These are phyloP conservation scores for Rhizopus stolonifer DNA, from an alignment of 371 early-diverging fungal species.

Conservation along the genomic window DNA sequence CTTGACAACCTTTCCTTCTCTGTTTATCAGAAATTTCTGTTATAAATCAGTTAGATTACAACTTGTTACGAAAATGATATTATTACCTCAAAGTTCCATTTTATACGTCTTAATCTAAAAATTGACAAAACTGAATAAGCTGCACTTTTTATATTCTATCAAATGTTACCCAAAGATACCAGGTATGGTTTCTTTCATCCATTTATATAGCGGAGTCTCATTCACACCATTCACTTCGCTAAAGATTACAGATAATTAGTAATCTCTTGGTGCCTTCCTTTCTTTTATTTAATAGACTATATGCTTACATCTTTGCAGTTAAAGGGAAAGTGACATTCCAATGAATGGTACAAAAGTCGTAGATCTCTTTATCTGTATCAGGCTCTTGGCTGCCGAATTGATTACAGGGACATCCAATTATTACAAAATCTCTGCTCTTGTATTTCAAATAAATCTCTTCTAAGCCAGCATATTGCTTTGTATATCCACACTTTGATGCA, in stretches of 20 bases:
- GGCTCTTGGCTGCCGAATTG: slow-evolving; percentile 78
- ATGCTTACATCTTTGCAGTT: slow-evolving; percentile 71
- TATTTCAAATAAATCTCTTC: slow-evolving; percentile 77
- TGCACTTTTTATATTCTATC: not conserved
- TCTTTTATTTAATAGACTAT: too few species aligned
- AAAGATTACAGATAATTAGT: not conserved
- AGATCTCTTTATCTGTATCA: slow-evolving; percentile 47
- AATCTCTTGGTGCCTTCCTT: too few species aligned
- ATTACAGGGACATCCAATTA: slow-evolving; percentile 86
- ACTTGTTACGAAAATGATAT: not conserved
- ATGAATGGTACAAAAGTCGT: slow-evolving; percentile 62
- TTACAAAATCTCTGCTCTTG: slow-evolving; percentile 67
- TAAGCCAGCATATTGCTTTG: slow-evolving; percentile 82
- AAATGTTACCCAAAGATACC: slow-evolving; percentile 60
- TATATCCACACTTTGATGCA: slow-evolving; percentile 92
- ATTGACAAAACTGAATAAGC: not conserved
- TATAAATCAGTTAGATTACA: not conserved
- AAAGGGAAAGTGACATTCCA: slow-evolving; percentile 80
- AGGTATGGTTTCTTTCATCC: slow-evolving; percentile 63
- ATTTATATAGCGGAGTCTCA: slow-evolving; percentile 73
- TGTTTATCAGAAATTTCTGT: too few species aligned
- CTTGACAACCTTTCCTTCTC: too few species aligned
- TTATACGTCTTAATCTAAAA: slow-evolving; percentile 58
- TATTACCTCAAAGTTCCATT: slow-evolving; percentile 74
- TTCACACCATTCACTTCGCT: slow-evolving; percentile 81